Evolutionary conservation across 2,329 filamentous ascomycete species (phyloP).

Genomic region (Lizonia empirigonia): DNA sequence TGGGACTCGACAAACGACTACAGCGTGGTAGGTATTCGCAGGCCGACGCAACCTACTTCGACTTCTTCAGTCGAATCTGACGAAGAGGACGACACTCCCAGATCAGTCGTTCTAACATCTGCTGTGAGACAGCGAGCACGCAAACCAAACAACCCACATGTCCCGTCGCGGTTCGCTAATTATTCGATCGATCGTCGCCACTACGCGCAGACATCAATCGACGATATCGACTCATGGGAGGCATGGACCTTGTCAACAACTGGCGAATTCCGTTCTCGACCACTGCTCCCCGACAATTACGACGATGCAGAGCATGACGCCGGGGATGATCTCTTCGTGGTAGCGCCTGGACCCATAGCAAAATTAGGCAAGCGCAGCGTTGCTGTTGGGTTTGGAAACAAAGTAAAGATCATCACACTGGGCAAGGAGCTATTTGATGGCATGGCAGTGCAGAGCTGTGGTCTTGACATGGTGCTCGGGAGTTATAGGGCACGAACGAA

Average conservation of each 20-base stretch:
- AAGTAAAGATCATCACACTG: slow-evolving; percentile 71
- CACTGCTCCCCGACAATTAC: slow-evolving; percentile 37
- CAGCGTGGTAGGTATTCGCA: slow-evolving; percentile 68
- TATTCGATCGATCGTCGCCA: slow-evolving; percentile 13
- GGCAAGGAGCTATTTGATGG: slow-evolving; percentile 68
- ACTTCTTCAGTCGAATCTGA: slow-evolving; percentile 38
- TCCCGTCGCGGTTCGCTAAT: slow-evolving; percentile 4
- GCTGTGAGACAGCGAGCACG: slow-evolving; percentile 39
- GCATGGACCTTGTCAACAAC: slow-evolving; percentile 58
- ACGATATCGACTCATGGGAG: slow-evolving; percentile 56
- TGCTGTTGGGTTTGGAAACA: slow-evolving; percentile 73
- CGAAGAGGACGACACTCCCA: slow-evolving; percentile 24
- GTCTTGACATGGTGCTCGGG: slow-evolving; percentile 3
- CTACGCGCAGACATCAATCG: slow-evolving; percentile 4
- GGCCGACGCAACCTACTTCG: slow-evolving; percentile 43
- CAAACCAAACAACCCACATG: slow-evolving; percentile 13
- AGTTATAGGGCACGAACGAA: slow-evolving; percentile 8
- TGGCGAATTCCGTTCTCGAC: slow-evolving; percentile 53
- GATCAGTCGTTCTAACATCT: slow-evolving; percentile 24
- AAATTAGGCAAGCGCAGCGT: slow-evolving; percentile 68
- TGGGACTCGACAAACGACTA: slow-evolving; percentile 69
- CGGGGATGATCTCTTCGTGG: slow-evolving; percentile 65
- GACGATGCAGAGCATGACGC: slow-evolving; percentile 19
- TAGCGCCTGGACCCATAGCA: slow-evolving; percentile 67
- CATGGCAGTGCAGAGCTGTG: slow-evolving; percentile 8